phyloP scores from a whole-genome alignment of 2,329 filamentous ascomycete species.

The Trichoderma breve region DNA sequence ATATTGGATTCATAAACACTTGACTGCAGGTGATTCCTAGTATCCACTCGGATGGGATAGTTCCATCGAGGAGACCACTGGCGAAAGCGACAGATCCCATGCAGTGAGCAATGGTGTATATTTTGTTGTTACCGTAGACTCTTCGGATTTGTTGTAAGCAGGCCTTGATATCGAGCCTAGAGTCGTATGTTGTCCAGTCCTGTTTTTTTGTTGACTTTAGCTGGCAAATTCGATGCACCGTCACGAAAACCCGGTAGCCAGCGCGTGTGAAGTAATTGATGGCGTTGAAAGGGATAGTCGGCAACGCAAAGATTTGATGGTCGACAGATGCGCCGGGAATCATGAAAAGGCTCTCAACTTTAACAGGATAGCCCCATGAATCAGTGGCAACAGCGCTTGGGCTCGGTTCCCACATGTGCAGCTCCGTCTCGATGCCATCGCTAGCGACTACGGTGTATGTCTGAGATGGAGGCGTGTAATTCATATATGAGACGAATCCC shows the following conservation, averaged over 20 bases:
- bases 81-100: conserved; percentile 61
- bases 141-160: conserved; percentile 53
- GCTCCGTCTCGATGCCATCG: conserved; percentile 51
- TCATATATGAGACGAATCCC: conserved; percentile 46
- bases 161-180: conserved; percentile 57
- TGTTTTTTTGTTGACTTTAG: conserved; percentile 48
- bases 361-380: conserved; percentile 6
- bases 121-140: conserved; percentile 35
- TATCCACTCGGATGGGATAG: conserved; percentile 57
- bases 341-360: conserved; percentile 53
- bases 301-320: conserved; percentile 61
- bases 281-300: conserved; percentile 61
- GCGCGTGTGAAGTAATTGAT: conserved; percentile 61
- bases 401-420: conserved; percentile 58
- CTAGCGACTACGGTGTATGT: conserved; percentile 48
- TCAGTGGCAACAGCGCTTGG: conserved; percentile 34
- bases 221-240: conserved; percentile 58
- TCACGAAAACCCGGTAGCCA: conserved; percentile 59
- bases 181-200: conserved; percentile 58
- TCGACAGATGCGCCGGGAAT: conserved; percentile 62
- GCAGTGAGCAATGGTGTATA: conserved; percentile 62
- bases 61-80: conserved; percentile 59
- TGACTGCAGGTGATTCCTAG: conserved; percentile 57
- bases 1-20: conserved; percentile 63
- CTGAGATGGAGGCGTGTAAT: conserved; percentile 46